Conservation (phyloP, 345 rosid species). For the Triadica sebifera region DNA sequence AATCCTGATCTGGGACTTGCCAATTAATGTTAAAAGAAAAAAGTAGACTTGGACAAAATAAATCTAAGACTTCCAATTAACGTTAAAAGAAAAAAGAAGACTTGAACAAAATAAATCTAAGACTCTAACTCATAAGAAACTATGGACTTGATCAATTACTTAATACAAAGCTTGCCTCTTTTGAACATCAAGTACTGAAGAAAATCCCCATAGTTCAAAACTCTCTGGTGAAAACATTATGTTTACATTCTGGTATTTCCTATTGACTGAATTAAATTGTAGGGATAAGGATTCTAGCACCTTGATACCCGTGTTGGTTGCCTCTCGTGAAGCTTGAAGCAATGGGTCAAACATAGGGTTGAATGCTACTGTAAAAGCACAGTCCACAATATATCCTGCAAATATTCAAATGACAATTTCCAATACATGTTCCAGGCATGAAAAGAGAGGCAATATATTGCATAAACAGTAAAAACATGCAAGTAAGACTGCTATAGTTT, state of each 20-base stretch:
- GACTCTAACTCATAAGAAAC: background rate
- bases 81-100: background rate
- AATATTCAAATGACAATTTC: constrained; percentile 25
- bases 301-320: constrained; percentile 95
- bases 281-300: constrained; percentile 32
- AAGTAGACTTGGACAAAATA: background rate
- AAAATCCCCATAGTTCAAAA: background rate
- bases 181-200: background rate
- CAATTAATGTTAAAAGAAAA: background rate
- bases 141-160: background rate
- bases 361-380: constrained; percentile 97
- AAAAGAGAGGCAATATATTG: background rate
- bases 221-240: background rate
- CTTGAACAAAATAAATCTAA: background rate
- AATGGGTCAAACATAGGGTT: constrained; percentile 93
- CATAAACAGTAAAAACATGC: constrained; percentile 2
- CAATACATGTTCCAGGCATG: constrained; percentile 10
- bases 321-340: constrained; percentile 92
- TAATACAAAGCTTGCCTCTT: background rate
- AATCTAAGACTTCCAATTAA: background rate
- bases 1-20: background rate
- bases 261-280: background rate
- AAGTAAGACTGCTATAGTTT: background rate
- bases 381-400: constrained; percentile 83
- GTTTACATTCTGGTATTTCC: background rate